Evolutionary conservation across 305 asterid genomes (phyloP).

Genomic region (Stenogyne calaminthoides): DNA sequence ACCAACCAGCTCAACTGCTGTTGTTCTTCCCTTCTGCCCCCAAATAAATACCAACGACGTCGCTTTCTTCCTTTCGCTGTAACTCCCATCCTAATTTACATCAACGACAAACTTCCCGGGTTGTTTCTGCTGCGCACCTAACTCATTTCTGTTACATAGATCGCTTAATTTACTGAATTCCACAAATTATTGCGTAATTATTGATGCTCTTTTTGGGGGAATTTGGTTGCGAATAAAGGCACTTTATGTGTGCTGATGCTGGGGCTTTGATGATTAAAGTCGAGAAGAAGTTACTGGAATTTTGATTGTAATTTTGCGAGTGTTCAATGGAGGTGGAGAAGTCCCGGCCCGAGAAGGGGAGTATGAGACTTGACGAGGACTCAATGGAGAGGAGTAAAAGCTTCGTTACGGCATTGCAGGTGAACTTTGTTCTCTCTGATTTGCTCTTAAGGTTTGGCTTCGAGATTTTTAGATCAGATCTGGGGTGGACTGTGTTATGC

Average conservation of each 20-base stretch:
- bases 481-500: constrained; percentile 30
- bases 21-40: constrained; percentile 25
- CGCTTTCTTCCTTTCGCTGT: constrained; percentile 33
- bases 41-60: constrained; percentile 46
- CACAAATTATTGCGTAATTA: constrained; percentile 14
- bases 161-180: constrained; percentile 27
- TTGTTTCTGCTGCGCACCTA: constrained; percentile 37
- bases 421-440: constrained; percentile 16
- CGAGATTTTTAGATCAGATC: constrained; percentile 46
- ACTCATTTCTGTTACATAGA: constrained; percentile 13
- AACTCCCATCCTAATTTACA: constrained; percentile 37
- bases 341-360: constrained; percentile 38
- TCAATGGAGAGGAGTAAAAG: constrained; percentile 87
- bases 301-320: background rate
- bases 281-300: background rate
- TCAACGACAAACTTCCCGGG: constrained; percentile 37
- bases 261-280: constrained; percentile 27
- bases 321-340: constrained; percentile 59
- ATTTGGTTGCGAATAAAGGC: background rate
- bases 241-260: constrained; percentile 13
- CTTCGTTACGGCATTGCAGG: constrained; percentile 91
- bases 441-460: background rate
- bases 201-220: background rate
- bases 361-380: constrained; percentile 65
- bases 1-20: constrained; percentile 38